Base-by-base conservation (phyloP, 2,329 filamentous ascomycete genomes). In the Fusarium sp. region DNA sequence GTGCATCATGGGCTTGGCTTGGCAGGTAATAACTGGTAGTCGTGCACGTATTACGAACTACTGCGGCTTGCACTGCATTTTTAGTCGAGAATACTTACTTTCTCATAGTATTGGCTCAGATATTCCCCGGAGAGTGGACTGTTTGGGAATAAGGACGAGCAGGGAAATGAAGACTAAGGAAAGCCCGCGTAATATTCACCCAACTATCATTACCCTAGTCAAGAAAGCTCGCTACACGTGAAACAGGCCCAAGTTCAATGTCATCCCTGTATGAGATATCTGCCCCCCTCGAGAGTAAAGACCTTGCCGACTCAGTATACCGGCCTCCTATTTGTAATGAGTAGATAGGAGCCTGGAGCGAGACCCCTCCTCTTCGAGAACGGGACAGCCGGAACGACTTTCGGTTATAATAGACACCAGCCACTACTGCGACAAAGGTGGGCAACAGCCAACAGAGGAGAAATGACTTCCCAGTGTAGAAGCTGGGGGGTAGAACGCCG, bases 381-480 rank as follows among this genome's bases (percentile, higher is more conserved):
- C 29, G 29, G 10, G 3, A 2, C n/a, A 20, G 1, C 5, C 5
- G 17, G 3, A 31, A 55, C 0, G 49, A 55, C 29, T 55, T 31
- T 14, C 49, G 17, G 49, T 55, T 55, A 4, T n/a, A 31, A n/a
- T 31, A 55, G 1, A 55, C n/a, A 7, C 6, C 24, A 22, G 11
- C n/a, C 5, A 5, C n/a, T 22, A 33, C 10, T 12, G 51, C 35
- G 1, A 67, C 9, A 4, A 17, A 4, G 4, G 35, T 66, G 5
- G 38, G 4, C 1, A 12, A 1, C n/a, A 44, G 16, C 53, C 53
- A 67, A 6, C 36, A 66, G 3, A 66, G 33, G 9, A 66, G 4
- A 12, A 67, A 65, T 9, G 38, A 31, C 42, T 31, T 66, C 22
- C 42, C 49, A 5, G 57, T 40, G 1, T 66, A 53, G 16, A 67